These are phyloP conservation scores for Abortiporus biennis DNA, from an alignment of 1,284 basidiomycete genomes.

Conservation along the genomic window DNA sequence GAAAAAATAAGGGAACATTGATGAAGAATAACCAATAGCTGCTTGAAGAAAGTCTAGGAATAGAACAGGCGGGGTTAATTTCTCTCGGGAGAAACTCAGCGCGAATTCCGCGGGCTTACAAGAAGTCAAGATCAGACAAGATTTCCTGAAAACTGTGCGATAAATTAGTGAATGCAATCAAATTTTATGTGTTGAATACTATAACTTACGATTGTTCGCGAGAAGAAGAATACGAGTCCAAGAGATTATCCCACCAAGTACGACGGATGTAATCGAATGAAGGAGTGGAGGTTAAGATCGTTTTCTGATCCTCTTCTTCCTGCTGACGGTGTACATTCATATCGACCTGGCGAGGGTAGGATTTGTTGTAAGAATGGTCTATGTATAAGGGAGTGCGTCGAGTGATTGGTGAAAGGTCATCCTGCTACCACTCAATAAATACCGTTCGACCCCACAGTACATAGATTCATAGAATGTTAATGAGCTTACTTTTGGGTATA, in stretches of 20 bases:
- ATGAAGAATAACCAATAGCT: constrained; percentile 63
- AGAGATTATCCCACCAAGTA: constrained; percentile 61
- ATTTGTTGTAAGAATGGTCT: constrained; percentile 13
- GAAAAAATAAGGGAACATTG: constrained; percentile 47
- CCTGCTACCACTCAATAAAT: constrained; percentile 28
- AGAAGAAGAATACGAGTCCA: constrained; percentile 38
- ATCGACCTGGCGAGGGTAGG: constrained; percentile 16
- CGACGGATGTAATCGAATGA: constrained; percentile 39
- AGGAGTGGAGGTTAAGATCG: constrained; percentile 26
- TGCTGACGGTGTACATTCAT: constrained; percentile 14
- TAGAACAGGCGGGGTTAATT: constrained; percentile 4
- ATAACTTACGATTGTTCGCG: constrained; percentile 39
- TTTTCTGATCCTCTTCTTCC: constrained; percentile 11
- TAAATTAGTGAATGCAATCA: constrained; percentile 8
- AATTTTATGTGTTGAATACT: background rate
- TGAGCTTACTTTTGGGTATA: constrained; percentile 26
- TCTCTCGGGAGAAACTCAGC: no score
- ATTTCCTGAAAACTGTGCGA: constrained; percentile 44
- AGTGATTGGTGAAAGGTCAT: constrained; percentile 20
- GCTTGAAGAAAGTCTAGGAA: constrained; percentile 26
- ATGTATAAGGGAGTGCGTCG: constrained; percentile 20
- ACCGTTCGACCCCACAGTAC: constrained; percentile 21
- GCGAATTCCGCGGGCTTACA: no score
- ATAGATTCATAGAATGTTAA: constrained; percentile 12
- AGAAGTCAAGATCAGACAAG: constrained; percentile 42